Evolutionary conservation across 2,329 filamentous ascomycete species (phyloP).

Genomic region (Trichoderma sp.): DNA sequence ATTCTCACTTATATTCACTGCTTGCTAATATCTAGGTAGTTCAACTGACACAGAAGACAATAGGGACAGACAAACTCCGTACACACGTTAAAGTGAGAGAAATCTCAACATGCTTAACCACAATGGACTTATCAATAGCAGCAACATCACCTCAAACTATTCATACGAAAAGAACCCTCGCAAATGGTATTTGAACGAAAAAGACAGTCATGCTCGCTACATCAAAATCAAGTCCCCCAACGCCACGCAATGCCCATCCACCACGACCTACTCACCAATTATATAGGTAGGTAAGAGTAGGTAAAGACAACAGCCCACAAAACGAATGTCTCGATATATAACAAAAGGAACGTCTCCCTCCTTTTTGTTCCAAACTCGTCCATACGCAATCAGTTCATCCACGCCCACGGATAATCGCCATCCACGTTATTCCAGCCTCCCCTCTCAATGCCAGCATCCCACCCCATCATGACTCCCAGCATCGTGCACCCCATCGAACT

Average conservation of each 20-base stretch:
- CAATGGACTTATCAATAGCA: not conserved
- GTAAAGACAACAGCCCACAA: not conserved
- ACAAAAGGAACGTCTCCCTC: not conserved
- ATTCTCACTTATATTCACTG: not conserved
- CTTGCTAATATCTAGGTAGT: no score
- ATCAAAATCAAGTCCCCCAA: constrained; percentile 17
- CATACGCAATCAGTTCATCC: constrained; percentile 37
- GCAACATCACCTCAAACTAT: no score
- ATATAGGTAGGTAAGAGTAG: no score
- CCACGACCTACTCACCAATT: no score
- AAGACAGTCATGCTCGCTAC: constrained; percentile 1
- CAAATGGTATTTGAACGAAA: not conserved
- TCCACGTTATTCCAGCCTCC: constrained; percentile 79
- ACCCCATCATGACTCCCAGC: constrained; percentile 84
- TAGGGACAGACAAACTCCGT: no score
- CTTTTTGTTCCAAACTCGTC: not conserved
- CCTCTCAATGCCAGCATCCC: constrained; percentile 66
- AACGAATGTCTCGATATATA: no score
- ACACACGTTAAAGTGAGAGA: no score
- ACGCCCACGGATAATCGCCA: constrained; percentile 65
- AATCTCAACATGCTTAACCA: no score
- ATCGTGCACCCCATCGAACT: constrained; percentile 73
- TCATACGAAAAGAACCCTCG: not conserved
- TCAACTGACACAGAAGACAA: not conserved
- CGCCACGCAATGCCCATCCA: constrained; percentile 30